These are phyloP conservation scores for Fusarium graminum DNA, from an alignment of 2,329 filamentous ascomycete genomes.

Conservation along the genomic window DNA sequence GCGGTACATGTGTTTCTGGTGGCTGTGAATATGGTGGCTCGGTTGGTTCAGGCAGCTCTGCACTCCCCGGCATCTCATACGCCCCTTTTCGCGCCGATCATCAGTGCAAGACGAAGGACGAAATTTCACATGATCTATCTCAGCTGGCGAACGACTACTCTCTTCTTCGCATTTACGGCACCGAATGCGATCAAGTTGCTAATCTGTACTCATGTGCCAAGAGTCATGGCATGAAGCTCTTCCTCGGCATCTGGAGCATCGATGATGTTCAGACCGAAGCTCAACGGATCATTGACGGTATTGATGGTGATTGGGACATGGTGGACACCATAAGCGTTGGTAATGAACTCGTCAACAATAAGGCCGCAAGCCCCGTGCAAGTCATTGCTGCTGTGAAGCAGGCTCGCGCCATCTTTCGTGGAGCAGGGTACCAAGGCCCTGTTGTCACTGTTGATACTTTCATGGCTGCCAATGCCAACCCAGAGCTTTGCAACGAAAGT, in stretches of 20 bases:
- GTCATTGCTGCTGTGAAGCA: constrained; percentile 70
- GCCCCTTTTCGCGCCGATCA: constrained; percentile 65
- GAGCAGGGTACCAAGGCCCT: constrained; percentile 75
- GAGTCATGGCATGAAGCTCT: constrained; percentile 75
- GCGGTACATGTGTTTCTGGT: background rate
- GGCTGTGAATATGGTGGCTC: constrained; percentile 18
- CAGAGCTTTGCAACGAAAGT: constrained; percentile 76
- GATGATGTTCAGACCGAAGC: constrained; percentile 68
- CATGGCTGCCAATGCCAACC: constrained; percentile 73
- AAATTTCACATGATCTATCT: constrained; percentile 75
- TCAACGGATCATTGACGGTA: constrained; percentile 69
- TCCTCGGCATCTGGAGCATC: constrained; percentile 80
- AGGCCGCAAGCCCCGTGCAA: constrained; percentile 63
- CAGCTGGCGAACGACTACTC: constrained; percentile 66
- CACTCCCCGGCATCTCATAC: constrained; percentile 61
- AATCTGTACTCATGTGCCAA: constrained; percentile 73
- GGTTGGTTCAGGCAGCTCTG: constrained; percentile 8
- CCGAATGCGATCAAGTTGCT: constrained; percentile 80
- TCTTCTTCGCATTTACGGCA: constrained; percentile 81
- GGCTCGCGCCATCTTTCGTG: constrained; percentile 69
- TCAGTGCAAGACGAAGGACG: constrained; percentile 73
- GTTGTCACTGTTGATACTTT: constrained; percentile 88
- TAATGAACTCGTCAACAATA: constrained; percentile 82
- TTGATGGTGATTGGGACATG: constrained; percentile 73
- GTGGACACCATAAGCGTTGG: constrained; percentile 82